Base-by-base conservation (phyloP, 345 rosid genomes). In the Gossypium stocksii region DNA sequence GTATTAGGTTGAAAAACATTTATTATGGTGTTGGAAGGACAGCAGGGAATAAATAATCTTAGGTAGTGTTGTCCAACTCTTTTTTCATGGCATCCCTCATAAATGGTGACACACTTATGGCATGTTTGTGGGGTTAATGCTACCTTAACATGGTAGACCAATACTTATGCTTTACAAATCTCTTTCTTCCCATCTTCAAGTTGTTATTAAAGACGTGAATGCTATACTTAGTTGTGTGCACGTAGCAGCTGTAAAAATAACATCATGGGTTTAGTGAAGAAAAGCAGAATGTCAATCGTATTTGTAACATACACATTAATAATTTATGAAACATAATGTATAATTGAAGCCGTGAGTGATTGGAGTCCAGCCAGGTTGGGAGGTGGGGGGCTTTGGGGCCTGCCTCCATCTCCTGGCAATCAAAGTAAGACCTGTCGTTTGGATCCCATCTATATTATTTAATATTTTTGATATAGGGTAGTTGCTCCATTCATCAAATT, bases 331-430 rank as follows among this genome's bases (percentile, higher is more conserved):
- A 38, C 51, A 59, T 52, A 46, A 27, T 73, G 7, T 7, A 15
- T 7, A 23, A 41, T 53, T n/a, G 2, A 27, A 22, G 10, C 61
- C 76, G 79, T 54, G 73, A 80, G 72, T 53, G 43, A 72, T 76
- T 81, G 83, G 81, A 72, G 2, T 76, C 74, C 80, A 76, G 79
- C 72, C 77, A 76, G 79, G 66, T 54, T 56, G 60, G 49, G 44
- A 59, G 57, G 78, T 69, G 76, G 52, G 77, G 78, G 80, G 54
- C 53, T 58, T 23, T 51, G 9, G 20, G 52, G 58, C 11, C 19
- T 1, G 38, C 27, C 10, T 45, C 20, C 19, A 34, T 34, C 7
- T 34, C 41, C 41, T 34, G 7, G 7, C 41, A 34, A 34, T 0
- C 7, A 34, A 34, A 34, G 7, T 34, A 34, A 34, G 41, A 34